Evolutionary conservation across 2,329 filamentous ascomycete genomes (phyloP).

Genomic region (Dactylellina sp.): DNA sequence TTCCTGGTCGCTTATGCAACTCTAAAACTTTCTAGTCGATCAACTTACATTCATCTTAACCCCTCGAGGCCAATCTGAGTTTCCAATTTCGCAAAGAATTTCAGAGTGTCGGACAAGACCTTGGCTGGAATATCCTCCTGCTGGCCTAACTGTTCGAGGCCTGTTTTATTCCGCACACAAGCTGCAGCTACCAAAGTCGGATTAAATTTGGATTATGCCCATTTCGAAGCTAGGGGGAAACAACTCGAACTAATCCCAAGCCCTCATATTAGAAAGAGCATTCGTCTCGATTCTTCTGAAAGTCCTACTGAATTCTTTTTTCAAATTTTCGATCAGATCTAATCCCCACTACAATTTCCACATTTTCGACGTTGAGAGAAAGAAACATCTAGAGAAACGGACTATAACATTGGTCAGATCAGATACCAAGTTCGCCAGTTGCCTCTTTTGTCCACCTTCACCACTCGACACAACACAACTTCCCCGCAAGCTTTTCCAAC

Average conservation of each 20-base stretch:
- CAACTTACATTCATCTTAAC: slow-evolving; percentile 49
- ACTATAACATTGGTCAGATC: neutral
- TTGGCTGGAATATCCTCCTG: slow-evolving; percentile 32
- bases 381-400: neutral
- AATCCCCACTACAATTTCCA: neutral
- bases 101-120: slow-evolving; percentile 43
- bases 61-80: slow-evolving; percentile 24
- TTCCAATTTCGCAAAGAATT: slow-evolving; percentile 53
- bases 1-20: slow-evolving; percentile 33
- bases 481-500: neutral
- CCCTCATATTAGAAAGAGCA: slow-evolving; percentile 20
- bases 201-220: slow-evolving; percentile 34
- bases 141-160: slow-evolving; percentile 20
- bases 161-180: slow-evolving; percentile 33
- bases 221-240: slow-evolving; percentile 26
- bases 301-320: slow-evolving; percentile 5
- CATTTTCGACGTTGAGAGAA: neutral
- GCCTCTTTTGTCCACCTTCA: neutral
- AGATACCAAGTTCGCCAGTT: neutral
- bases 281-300: slow-evolving; percentile 6
- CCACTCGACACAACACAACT: slow-evolving; percentile 3
- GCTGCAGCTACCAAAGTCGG: slow-evolving; percentile 51
- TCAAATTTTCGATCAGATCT: neutral
- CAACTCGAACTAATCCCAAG: slow-evolving; percentile 3
- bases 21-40: slow-evolving; percentile 30